These are phyloP conservation scores for Scleroderma bovista DNA, from an alignment of 768 basidiomycete genomes.

Conservation along the genomic window DNA sequence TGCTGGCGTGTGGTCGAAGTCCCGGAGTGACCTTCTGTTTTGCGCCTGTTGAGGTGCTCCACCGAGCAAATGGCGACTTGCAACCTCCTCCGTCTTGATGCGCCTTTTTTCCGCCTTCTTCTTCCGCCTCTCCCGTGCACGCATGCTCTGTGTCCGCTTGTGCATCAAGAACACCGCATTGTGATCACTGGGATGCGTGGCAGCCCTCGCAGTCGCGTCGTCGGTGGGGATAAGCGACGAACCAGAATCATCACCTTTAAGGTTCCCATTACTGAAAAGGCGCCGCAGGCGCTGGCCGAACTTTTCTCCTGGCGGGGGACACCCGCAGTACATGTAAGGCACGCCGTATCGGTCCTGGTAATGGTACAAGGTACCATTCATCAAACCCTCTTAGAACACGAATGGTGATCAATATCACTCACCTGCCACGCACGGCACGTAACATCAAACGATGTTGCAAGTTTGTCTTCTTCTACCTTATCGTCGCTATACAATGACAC, in stretches of 20 bases:
- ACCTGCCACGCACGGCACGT: slow-evolving; percentile 48
- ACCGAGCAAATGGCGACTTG: neutral
- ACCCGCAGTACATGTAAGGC: slow-evolving; percentile 55
- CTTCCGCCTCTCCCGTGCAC: slow-evolving; percentile 15
- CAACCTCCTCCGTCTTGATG: slow-evolving; percentile 25
- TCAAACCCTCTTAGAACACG: neutral
- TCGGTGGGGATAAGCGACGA: neutral
- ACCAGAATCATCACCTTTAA: neutral
- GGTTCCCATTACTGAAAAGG: slow-evolving; percentile 8
- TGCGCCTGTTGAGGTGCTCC: neutral
- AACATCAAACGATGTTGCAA: slow-evolving; percentile 42
- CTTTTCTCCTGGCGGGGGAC: slow-evolving; percentile 43
- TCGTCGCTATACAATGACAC: slow-evolving; percentile 36
- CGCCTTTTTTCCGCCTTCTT: slow-evolving; percentile 21
- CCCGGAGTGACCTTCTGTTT: neutral
- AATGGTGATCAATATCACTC: slow-evolving; percentile 8
- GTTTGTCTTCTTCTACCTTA: slow-evolving; percentile 42
- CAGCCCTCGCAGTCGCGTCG: slow-evolving; percentile 28
- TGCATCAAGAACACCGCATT: slow-evolving; percentile 38
- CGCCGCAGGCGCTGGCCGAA: slow-evolving; percentile 41
- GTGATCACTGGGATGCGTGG: slow-evolving; percentile 52
- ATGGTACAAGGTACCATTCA: neutral
- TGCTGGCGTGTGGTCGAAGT: slow-evolving; percentile 22
- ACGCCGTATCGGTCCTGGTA: slow-evolving; percentile 43
- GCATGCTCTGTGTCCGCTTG: slow-evolving; percentile 16